Evolutionary conservation across 2,329 filamentous ascomycete genomes (phyloP), one percentile per base, ranked within the genome.

Genomic region (Sphaerulina populicola): DNA sequence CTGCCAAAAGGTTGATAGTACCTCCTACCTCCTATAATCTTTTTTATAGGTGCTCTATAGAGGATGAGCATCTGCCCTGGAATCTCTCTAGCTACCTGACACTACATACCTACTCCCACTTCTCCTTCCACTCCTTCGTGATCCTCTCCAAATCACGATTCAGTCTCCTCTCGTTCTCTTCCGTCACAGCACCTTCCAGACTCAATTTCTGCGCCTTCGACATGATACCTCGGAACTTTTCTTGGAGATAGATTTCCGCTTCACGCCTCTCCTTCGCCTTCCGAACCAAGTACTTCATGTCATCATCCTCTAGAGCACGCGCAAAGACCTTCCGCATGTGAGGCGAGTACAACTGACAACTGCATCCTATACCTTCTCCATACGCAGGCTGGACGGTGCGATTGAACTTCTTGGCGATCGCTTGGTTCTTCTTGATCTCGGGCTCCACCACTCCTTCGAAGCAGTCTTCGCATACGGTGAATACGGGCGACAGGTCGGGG

Each of bases 401-500:
- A 56, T 79, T 81, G 59, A 93, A 86, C 57, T 83, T 79, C 14
- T 77, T 71, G 8, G 85, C 81, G 21, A 90, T 73, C 0, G 77
- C 70, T n/a, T 56, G 52, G 36, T 75, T 69, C 3, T 75, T 72
- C 29, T 76, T 72, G 1, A 83, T 69, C 45, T 81, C 73, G 0
- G 89, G 88, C 68, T 78, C 80, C n/a, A 95, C 80, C 0, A 88
- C 78, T 18, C 88, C 82, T 12, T 87, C 79, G 65, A 86, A 95
- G 67, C 90, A 97, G 67, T 91, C 87, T 57, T 86, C 81, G 68
- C 90, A 97, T 3, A 94, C 83, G 0, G 85, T 88, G 61, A 95
- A 81, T 43, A 89, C 79, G 0, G 85, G 86, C 11, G 46, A 45
- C 5, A 79, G 74, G 7, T 55, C 60, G 0, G 85, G 80, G 66